Base-by-base conservation (phyloP, 2,329 filamentous ascomycete genomes). In the Fusarium pseudocircinatum region DNA sequence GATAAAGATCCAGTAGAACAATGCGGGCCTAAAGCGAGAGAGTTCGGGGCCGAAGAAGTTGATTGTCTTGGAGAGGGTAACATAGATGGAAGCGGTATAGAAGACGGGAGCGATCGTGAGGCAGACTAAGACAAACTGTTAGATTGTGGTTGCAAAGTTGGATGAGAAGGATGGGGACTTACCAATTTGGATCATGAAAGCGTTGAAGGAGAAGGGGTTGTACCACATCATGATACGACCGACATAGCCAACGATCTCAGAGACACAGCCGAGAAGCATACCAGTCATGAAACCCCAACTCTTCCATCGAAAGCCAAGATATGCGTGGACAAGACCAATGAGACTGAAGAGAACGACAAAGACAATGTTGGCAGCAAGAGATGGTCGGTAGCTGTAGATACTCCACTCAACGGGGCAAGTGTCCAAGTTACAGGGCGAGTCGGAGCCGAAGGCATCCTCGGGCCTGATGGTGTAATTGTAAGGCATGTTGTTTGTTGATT, bases 111-210 rank as follows among this genome's bases (percentile, higher is more conserved):
- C 83, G 69, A 81, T 79, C 8, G 89, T 91, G 57, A 93, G 84
- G 79, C 88, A 91, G 68, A 79, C 86, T 89, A 56, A 28, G 30
- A 34, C 18, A 34, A 32, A 3, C 1, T 30, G 24, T 67, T 50
- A 62, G 72, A 60, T 53, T 61, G 30, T 47, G 9, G 4, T 24
- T 39, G 4, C 13, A 7, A 18, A 39, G 26, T 36, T 16, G 18
- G 28, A 22, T 32, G 22, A 16, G 32, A 22, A 26, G 32, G 1
- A 32, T 39, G 16, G 28, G 52, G 24, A 80, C 84, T 53, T 77
- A 88, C 87, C 83, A 71, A 92, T 91, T 78, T 93, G 89, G n/a
- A 92, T 85, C 78, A 92, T 85, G 78, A 93, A 93, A 13, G 86
- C 89, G 18, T 78, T 77, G 77, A 91, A 87, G 53, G 78, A 83